These are phyloP conservation scores for Pythium volutum DNA, from an alignment of 352 stramenopile species.

Conservation along the genomic window DNA sequence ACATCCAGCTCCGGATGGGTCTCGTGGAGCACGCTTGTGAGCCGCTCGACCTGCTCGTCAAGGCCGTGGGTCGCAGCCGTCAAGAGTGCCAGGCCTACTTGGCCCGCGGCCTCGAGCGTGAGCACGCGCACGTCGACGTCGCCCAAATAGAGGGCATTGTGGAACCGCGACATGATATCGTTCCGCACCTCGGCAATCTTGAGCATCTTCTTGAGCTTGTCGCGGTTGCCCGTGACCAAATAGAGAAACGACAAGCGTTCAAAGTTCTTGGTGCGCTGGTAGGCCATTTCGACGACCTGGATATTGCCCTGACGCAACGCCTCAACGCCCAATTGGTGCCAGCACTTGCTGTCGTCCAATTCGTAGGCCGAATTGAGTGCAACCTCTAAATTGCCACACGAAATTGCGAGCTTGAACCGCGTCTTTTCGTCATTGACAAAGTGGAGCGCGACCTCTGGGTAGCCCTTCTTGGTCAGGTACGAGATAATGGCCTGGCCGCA, in stretches of 20 bases:
- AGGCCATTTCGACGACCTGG: conserved; percentile 99
- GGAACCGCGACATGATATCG: conserved; percentile 98
- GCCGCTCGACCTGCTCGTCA: conserved; percentile 91
- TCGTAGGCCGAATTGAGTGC: conserved; percentile 96
- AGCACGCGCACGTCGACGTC: conserved; percentile 95
- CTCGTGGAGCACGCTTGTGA: conserved; percentile 91
- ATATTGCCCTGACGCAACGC: conserved; percentile 98
- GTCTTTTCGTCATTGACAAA: conserved; percentile 99
- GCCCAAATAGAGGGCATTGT: conserved; percentile 98
- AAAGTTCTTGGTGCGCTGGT: conserved; percentile 99
- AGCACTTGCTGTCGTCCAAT: conserved; percentile 94
- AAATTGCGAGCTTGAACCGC: conserved; percentile 97
- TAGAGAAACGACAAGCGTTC: conserved; percentile 99
- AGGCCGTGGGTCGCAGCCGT: conserved; percentile 96
- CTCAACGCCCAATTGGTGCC: conserved; percentile 96
- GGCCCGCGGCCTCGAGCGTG: conserved; percentile 95
- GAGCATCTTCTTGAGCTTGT: conserved; percentile 99
- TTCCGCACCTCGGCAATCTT: conserved; percentile 98
- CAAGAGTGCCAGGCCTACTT: conserved; percentile 95
- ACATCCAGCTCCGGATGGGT: conserved; percentile 79
- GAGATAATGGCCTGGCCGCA: conserved; percentile 98
- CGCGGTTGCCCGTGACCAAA: conserved; percentile 97
- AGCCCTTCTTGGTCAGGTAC: conserved; percentile 99
- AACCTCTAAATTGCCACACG: conserved; percentile 98
- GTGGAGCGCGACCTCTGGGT: conserved; percentile 98